Conservation (phyloP, 768 basidiomycete genomes). For the Termitomyces sp. region DNA sequence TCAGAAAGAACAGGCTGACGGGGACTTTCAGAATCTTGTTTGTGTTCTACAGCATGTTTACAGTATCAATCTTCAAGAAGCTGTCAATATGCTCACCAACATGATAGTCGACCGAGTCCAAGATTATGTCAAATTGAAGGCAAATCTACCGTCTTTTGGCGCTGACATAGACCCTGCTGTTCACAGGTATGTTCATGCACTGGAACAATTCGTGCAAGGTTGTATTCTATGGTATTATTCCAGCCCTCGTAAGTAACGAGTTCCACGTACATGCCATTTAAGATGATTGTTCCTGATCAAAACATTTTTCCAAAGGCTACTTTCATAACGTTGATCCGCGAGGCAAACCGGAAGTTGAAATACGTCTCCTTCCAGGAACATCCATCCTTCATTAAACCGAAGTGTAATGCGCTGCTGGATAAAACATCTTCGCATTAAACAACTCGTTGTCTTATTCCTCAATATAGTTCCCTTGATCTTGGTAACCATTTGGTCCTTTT, state of each 20-base stretch:
- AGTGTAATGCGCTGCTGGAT: too few relatives aligned
- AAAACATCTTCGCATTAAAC: too few relatives aligned
- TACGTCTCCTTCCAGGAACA: conserved; percentile 6
- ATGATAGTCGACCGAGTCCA: conserved; percentile 17
- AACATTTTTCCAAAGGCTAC: conserved; percentile 4
- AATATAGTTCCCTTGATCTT: too few relatives aligned
- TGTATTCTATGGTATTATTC: conserved; percentile 13
- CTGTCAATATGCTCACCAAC: conserved; percentile 15
- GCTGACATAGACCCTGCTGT: conserved; percentile 9
- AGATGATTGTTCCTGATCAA: background rate
- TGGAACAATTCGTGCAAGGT: conserved; percentile 15
- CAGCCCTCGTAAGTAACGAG: conserved; percentile 7
- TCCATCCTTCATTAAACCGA: too few relatives aligned
- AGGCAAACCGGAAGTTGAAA: conserved; percentile 1
- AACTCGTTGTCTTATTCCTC: too few relatives aligned
- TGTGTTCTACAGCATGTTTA: conserved; percentile 18
- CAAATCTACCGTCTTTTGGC: conserved; percentile 18
- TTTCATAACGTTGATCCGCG: conserved; percentile 5
- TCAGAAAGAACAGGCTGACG: conserved; percentile 24
- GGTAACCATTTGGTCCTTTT: too few relatives aligned
- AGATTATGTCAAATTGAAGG: conserved; percentile 18
- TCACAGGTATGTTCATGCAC: conserved; percentile 6
- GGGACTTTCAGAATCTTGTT: conserved; percentile 22
- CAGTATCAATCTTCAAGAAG: conserved; percentile 19
- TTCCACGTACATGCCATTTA: background rate